Evolutionary conservation across 192 early-diverging fungal genomes (phyloP), one percentile per base, ranked within the genome.

Genomic region (Mycoemilia scoparia): DNA sequence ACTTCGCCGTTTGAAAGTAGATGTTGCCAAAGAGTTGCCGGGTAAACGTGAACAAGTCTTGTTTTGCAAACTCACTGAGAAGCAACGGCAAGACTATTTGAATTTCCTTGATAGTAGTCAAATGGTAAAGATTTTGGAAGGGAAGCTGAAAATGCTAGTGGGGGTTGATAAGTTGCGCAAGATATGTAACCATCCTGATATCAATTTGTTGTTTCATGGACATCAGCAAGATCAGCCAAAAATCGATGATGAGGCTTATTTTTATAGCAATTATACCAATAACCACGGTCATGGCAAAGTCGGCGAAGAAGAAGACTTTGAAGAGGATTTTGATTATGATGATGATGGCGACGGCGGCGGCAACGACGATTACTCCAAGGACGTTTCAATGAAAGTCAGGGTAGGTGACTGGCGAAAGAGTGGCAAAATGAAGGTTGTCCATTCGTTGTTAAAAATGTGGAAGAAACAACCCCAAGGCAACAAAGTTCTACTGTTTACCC

Each of bases 121-220:
- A 7, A 75, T 87, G 54, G 63, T 64, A 16, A 52, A 69, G 9
- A 91, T 95, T 16, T 42, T 93, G 45, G 51, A 67, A 7, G 84
- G 87, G 0, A 74, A 74, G 27, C 60, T 80, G 31, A 77, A 93
- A 29, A 81, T 80, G 18, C 57, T 95, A 18, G 81, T 57, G 52
- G 90, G 88, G 8, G 89, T 95, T 35, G 90, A 95, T 41, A 67
- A 83, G 29, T 69, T 90, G 7, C 66, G 90, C 32, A 96, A 98
- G 63, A 90, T 93, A 17, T 98, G 93, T 49, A 95, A 98, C 46
- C 93, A 98, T 39, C 87, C 86, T 0, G 90, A 96, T 46, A 29
- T 67, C 16, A 45, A 62, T n/a, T 21, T 60, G 9, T 36, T 66
- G 12, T 60, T 57, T 12, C 10, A 6, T 11, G 2, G 8, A 9